phyloP scores from a whole-genome alignment of 2,329 filamentous ascomycete species.

The Dendrostoma leiphaemia region DNA sequence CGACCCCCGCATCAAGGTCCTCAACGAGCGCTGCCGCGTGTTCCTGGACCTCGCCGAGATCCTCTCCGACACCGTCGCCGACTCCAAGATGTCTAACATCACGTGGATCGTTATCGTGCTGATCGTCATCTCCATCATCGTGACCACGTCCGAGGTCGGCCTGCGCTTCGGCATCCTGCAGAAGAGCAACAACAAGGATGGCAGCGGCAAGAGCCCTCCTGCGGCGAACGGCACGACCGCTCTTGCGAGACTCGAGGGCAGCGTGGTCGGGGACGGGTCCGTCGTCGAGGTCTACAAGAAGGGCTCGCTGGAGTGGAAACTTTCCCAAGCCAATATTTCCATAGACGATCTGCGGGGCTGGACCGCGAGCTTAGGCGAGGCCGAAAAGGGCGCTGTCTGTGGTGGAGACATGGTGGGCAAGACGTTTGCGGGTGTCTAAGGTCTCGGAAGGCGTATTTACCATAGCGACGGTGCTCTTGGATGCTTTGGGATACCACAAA shows the following conservation, averaged over 20 bases:
- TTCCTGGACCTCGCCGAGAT: slow-evolving; percentile 97
- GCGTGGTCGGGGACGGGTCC: background rate
- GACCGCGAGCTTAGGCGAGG: slow-evolving; percentile 23
- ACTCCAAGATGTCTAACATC: slow-evolving; percentile 92
- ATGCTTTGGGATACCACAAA: background rate
- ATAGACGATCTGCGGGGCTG: slow-evolving; percentile 29
- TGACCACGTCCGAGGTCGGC: slow-evolving; percentile 86
- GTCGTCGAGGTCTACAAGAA: background rate
- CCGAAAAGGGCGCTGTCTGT: slow-evolving; percentile 27
- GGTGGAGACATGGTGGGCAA: slow-evolving; percentile 26
- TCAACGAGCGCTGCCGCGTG: slow-evolving; percentile 94
- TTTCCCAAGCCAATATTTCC: slow-evolving; percentile 24
- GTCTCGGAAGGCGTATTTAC: background rate
- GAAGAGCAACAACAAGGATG: slow-evolving; percentile 29
- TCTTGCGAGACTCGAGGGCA: background rate
- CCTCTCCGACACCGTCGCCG: slow-evolving; percentile 84
- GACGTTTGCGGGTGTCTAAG: slow-evolving; percentile 28
- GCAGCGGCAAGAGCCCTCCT: background rate
- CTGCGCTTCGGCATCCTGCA: slow-evolving; percentile 77
- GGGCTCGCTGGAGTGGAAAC: slow-evolving; percentile 21
- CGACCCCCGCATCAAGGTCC: slow-evolving; percentile 89
- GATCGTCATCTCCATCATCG: slow-evolving; percentile 85
- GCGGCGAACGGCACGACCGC: background rate
- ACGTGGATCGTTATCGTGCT: slow-evolving; percentile 98
- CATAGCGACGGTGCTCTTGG: background rate